phyloP scores from a whole-genome alignment of 148 eudicot species.

The Rheum nobile region DNA sequence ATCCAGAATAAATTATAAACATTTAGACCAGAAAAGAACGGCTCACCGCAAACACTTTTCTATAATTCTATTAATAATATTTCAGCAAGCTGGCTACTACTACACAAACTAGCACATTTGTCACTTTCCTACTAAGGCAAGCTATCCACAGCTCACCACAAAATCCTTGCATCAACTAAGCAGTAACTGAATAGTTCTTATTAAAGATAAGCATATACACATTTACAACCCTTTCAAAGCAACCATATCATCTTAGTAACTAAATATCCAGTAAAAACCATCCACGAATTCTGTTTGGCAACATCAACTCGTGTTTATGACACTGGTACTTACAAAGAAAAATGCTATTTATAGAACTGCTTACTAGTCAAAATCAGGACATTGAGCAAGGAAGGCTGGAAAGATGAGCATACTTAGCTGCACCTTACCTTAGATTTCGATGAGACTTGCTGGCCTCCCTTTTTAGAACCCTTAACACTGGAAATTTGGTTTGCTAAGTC shows the following conservation, averaged over 20 bases:
- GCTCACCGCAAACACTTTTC: background rate
- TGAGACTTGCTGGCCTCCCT: slow-evolving; percentile 38
- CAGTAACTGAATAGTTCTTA: too few relatives aligned
- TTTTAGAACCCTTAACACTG: slow-evolving; percentile 48
- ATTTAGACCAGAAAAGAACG: background rate
- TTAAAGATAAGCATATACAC: too few relatives aligned
- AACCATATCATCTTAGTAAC: too few relatives aligned
- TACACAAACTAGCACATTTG: background rate
- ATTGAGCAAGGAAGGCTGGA: too few relatives aligned
- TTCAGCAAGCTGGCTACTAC: background rate
- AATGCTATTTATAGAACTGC: background rate
- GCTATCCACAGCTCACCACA: too few relatives aligned
- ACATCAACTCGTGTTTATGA: background rate
- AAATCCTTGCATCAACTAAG: too few relatives aligned
- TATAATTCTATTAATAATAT: background rate
- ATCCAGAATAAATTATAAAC: slow-evolving; percentile 23
- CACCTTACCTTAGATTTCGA: slow-evolving; percentile 61
- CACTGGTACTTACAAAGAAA: background rate
- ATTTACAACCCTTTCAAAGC: too few relatives aligned
- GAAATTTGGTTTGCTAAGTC: slow-evolving; percentile 44
- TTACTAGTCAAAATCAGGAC: background rate
- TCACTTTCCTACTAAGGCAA: background rate
- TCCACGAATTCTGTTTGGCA: too few relatives aligned
- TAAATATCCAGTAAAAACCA: too few relatives aligned
- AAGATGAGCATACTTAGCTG: too few relatives aligned